Conservation (phyloP, 495 filamentous ascomycete genomes). For the Cercophora sp. region DNA sequence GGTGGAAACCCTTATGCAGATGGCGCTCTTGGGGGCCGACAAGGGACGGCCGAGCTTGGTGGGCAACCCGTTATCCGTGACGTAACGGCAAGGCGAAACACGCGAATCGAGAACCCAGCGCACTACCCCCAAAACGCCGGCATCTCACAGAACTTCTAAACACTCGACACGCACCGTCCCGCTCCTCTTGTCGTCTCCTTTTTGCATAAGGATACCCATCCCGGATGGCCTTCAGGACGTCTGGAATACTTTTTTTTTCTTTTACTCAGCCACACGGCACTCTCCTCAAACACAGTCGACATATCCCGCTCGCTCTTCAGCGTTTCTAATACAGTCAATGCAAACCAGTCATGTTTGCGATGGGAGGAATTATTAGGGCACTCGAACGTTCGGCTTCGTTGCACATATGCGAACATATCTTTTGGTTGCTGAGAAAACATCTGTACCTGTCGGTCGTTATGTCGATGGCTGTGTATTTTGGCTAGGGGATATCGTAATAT, state of each 20-base stretch:
- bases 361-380: too few species aligned
- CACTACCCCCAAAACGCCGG: slow-evolving; percentile 89
- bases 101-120: slow-evolving; percentile 82
- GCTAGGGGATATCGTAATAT: too few species aligned
- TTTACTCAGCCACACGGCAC: too few species aligned
- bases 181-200: neutral
- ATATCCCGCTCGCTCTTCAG: too few species aligned
- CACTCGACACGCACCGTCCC: neutral
- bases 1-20: slow-evolving; percentile 45
- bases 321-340: too few species aligned
- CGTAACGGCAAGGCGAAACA: slow-evolving; percentile 84
- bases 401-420: too few species aligned
- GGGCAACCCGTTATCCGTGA: slow-evolving; percentile 87
- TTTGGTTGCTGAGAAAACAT: too few species aligned
- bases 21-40: slow-evolving; percentile 22
- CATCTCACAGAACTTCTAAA: slow-evolving; percentile 96
- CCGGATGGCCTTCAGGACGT: neutral
- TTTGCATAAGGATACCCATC: slow-evolving; percentile 12
- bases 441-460: too few species aligned
- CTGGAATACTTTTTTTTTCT: neutral
- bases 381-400: too few species aligned
- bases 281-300: too few species aligned
- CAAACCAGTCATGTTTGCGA: too few species aligned
- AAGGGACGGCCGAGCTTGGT: slow-evolving; percentile 29
- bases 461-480: too few species aligned